Conservation (phyloP, 352 stramenopile species). For the Pythium aphanidermatum region DNA sequence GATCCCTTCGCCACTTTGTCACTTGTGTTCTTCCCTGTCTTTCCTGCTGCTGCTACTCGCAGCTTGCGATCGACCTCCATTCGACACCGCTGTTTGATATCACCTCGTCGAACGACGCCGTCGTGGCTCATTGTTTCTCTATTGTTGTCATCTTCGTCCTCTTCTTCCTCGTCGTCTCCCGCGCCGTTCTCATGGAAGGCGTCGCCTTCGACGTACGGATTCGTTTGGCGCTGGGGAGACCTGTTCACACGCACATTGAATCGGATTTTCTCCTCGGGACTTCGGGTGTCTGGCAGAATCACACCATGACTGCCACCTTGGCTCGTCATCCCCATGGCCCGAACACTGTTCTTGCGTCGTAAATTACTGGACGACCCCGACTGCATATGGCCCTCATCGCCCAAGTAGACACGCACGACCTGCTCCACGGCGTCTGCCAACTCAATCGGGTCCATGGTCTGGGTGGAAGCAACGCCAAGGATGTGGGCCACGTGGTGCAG, state of each 20-base stretch:
- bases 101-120: conserved; percentile 39
- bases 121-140: conserved; percentile 15
- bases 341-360: conserved; percentile 71
- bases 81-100: conserved; percentile 63
- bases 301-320: conserved; percentile 29
- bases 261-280: conserved; percentile 49
- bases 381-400: conserved; percentile 67
- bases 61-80: conserved; percentile 61
- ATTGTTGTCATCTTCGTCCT: conserved; percentile 23
- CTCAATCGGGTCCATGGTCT: conserved; percentile 50
- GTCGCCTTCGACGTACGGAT: conserved; percentile 45
- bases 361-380: conserved; percentile 36
- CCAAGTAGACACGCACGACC: conserved; percentile 62
- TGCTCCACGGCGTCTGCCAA: conserved; percentile 71
- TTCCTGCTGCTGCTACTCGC: conserved; percentile 21
- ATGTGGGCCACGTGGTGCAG: conserved; percentile 76
- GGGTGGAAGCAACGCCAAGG: conserved; percentile 37
- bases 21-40: conserved; percentile 19
- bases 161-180: conserved; percentile 17
- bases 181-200: background rate
- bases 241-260: conserved; percentile 73
- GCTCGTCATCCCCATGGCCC: conserved; percentile 29
- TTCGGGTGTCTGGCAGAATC: conserved; percentile 32
- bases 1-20: background rate
- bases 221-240: conserved; percentile 43